Base-by-base conservation (phyloP, 2,329 filamentous ascomycete genomes). In the Macroventuria anomochaeta region DNA sequence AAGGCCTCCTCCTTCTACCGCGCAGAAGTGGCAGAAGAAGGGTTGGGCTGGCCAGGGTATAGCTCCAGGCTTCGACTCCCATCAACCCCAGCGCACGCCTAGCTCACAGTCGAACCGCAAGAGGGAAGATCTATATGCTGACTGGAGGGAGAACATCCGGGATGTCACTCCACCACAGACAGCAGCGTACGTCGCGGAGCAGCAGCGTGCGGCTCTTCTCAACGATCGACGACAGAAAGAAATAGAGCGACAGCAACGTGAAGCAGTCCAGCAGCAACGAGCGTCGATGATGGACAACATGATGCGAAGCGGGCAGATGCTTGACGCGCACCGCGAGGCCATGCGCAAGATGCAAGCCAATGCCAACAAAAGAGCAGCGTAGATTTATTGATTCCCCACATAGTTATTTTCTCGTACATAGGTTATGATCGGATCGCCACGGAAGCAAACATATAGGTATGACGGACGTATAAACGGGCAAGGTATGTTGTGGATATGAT, bases 311-410 rank as follows among this genome's bases (percentile, higher is more conserved):
- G 87, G 88, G 0, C 85, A 89, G 59, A 83, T 96, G 79, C 79
- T 89, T 44, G 88, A 90, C 38, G 82, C 87, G 18, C 93, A 97
- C 72, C 83, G 88, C 17, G 88, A 93, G 59, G 90, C 88, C 1
- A 83, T 97, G 83, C 82, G 89, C 58, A 87, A 82, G 71, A 89
- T 97, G 87, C 92, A 96, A 70, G 80, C 81, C 12, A 74, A 77
- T 41, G 83, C 82, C 0, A 83, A 83, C 57, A 73, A 68, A 36
- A 61, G 64, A 28, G 51, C 40, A 11, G 51, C 68, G 55, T 68
- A 57, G 47, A 37, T 46, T 21, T 29, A 25, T 40, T 29, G 37
- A 34, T 44, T 46, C 48, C 39, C 44, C 38, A 48, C 38, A 28
- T 33, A 29, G 29, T 42, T 37, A 25, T 18, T 15, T 50, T 42